Evolutionary conservation across 129 eudicot species (phyloP).

Genomic region (Arctium lappa): DNA sequence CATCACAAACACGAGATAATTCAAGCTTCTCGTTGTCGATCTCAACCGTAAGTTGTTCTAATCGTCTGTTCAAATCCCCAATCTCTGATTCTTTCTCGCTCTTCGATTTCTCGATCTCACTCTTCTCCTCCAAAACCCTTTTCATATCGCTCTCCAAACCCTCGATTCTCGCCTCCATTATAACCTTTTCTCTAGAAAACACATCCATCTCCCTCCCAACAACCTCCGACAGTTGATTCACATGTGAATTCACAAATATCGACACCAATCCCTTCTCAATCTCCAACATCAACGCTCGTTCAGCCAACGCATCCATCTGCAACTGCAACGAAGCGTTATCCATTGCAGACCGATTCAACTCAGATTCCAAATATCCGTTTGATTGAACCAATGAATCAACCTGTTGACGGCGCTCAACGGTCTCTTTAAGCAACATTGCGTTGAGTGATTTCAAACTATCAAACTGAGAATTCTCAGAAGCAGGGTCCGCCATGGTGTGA

Average conservation of each 20-base stretch:
- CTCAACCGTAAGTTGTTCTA: constrained; percentile 22
- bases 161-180: constrained; percentile 13
- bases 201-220: neutral
- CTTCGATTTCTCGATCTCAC: constrained; percentile 33
- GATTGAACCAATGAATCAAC: constrained; percentile 42
- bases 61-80: constrained; percentile 27
- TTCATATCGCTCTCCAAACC: constrained; percentile 30
- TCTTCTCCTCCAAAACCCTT: constrained; percentile 26
- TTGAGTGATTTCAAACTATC: constrained; percentile 63
- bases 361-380: constrained; percentile 40
- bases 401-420: constrained; percentile 61
- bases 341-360: constrained; percentile 45
- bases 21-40: constrained; percentile 28
- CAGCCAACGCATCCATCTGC: constrained; percentile 39
- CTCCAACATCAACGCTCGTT: constrained; percentile 34
- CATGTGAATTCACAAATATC: constrained; percentile 27
- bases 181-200: neutral
- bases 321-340: constrained; percentile 37
- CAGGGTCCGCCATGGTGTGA: neutral
- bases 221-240: constrained; percentile 16
- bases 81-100: constrained; percentile 37
- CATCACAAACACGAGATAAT: constrained; percentile 12
- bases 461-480: constrained; percentile 25
- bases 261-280: constrained; percentile 44
- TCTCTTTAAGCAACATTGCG: constrained; percentile 55